Percentiles rank a stretch among this genome's conserved stretches.
Conservation (phyloP, 1,139 yeast genomes). For the Candida sanyaensis region DNA sequence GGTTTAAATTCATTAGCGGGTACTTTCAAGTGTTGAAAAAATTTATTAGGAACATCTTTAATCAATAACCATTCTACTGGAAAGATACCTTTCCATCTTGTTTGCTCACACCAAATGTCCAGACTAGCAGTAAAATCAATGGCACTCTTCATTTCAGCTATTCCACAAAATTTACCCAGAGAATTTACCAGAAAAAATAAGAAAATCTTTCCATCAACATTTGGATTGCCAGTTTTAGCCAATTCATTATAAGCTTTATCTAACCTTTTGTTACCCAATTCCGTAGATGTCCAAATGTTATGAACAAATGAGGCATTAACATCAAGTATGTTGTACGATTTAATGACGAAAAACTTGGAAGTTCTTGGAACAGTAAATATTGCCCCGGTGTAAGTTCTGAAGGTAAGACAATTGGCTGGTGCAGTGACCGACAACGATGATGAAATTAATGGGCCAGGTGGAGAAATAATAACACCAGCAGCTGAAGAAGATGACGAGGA, state of each 20-base stretch:
- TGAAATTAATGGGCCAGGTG: not conserved
- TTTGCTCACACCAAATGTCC: slow-evolving; percentile 50
- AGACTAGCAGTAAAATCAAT: slow-evolving; percentile 38
- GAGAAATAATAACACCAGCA: not conserved
- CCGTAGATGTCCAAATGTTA: slow-evolving; percentile 62
- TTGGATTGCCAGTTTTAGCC: slow-evolving; percentile 14
- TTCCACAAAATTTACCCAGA: slow-evolving; percentile 62
- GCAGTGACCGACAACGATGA: not conserved
- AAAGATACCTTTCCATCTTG: slow-evolving; percentile 54
- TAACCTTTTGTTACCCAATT: slow-evolving; percentile 54
- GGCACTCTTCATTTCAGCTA: slow-evolving; percentile 54
- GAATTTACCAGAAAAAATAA: slow-evolving; percentile 61
- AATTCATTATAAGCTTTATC: slow-evolving; percentile 27
- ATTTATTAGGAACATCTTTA: slow-evolving; percentile 51
- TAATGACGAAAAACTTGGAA: slow-evolving; percentile 56
- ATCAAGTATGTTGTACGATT: slow-evolving; percentile 51
- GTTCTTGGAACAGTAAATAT: slow-evolving; percentile 16
- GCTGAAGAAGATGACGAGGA: not conserved
- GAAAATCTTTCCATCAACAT: slow-evolving; percentile 32
- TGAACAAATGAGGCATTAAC: slow-evolving; percentile 51
- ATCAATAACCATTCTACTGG: slow-evolving; percentile 54
- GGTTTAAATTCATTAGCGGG: slow-evolving; percentile 52
- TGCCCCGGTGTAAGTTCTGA: slow-evolving; percentile 25
- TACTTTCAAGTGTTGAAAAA: slow-evolving; percentile 45
- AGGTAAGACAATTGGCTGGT: slow-evolving; percentile 15